phyloP scores from a whole-genome alignment of 495 filamentous ascomycete genomes.

The Talaromyces wortmannii region DNA sequence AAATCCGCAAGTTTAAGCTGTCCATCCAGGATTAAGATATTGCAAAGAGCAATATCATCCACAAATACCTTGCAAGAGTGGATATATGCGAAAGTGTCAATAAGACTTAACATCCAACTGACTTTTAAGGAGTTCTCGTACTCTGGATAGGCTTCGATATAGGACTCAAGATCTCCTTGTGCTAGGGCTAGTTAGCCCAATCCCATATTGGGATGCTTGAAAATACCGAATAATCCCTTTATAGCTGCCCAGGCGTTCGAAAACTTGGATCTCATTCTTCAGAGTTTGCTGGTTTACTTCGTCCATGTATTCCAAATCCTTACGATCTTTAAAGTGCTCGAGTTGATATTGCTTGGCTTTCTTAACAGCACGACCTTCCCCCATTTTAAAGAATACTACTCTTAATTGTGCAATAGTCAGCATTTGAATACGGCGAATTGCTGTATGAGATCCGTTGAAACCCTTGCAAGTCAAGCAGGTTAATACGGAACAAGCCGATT shows the following conservation, averaged over 20 bases:
- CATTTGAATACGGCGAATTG: too few relatives aligned
- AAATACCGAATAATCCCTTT: slow-evolving; percentile 11
- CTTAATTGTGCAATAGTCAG: too few relatives aligned
- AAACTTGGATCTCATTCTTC: slow-evolving; percentile 9
- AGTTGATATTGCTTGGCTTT: slow-evolving; percentile 10
- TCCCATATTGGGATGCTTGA: slow-evolving; percentile 10
- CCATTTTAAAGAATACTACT: slow-evolving; percentile 8
- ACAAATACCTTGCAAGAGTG: slow-evolving; percentile 11
- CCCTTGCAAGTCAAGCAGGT: too few relatives aligned
- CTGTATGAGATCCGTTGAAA: too few relatives aligned
- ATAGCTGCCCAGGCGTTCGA: slow-evolving; percentile 9
- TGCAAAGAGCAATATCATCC: slow-evolving; percentile 12
- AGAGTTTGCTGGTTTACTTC: slow-evolving; percentile 9
- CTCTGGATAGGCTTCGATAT: slow-evolving; percentile 8
- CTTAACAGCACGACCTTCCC: slow-evolving; percentile 9
- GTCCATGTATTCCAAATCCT: slow-evolving; percentile 12
- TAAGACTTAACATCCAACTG: slow-evolving; percentile 8
- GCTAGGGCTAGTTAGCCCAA: slow-evolving; percentile 13
- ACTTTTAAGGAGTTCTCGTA: slow-evolving; percentile 4
- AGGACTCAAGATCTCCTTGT: slow-evolving; percentile 10
- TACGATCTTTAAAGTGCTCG: neutral
- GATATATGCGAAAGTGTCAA: slow-evolving; percentile 5
- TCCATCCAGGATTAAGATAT: slow-evolving; percentile 10
- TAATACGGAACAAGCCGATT: too few relatives aligned
- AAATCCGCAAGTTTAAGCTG: slow-evolving; percentile 10